phyloP scores from a whole-genome alignment of 148 eudicot genomes.

The Tetragonia tetragonoides region DNA sequence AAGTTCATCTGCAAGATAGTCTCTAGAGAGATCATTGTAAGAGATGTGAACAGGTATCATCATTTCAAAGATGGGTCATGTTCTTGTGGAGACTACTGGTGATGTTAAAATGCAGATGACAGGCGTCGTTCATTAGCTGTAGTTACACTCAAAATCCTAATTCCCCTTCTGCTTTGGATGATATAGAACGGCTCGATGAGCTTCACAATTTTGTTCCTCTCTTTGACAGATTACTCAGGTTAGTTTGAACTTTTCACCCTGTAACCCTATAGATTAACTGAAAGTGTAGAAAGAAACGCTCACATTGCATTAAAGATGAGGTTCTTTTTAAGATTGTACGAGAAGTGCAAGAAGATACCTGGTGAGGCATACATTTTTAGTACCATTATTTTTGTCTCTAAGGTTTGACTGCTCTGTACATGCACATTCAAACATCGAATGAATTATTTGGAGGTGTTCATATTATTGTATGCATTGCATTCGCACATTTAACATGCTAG shows the following conservation, averaged over 20 bases:
- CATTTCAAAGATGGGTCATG: conserved; percentile 75
- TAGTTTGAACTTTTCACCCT: background rate
- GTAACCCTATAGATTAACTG: background rate
- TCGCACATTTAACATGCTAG: too few relatives aligned
- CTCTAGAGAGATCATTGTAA: conserved; percentile 53
- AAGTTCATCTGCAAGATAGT: conserved; percentile 63
- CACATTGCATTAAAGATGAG: background rate
- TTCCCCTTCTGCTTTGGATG: background rate
- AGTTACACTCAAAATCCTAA: background rate
- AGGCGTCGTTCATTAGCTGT: background rate
- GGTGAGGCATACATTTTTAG: too few relatives aligned
- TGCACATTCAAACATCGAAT: too few relatives aligned
- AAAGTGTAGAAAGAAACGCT: background rate
- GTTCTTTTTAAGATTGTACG: background rate
- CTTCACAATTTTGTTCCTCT: background rate
- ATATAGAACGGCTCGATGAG: background rate
- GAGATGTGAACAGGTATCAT: conserved; percentile 70
- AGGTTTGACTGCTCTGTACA: too few relatives aligned
- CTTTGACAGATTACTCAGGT: background rate
- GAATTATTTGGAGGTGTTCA: too few relatives aligned
- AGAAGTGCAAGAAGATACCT: background rate
- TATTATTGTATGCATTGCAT: too few relatives aligned
- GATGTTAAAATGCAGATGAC: background rate
- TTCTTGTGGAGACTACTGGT: conserved; percentile 82
- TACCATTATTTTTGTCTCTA: too few relatives aligned